phyloP scores from a whole-genome alignment of 306 rosid species.

The Cucumis cinereus region DNA sequence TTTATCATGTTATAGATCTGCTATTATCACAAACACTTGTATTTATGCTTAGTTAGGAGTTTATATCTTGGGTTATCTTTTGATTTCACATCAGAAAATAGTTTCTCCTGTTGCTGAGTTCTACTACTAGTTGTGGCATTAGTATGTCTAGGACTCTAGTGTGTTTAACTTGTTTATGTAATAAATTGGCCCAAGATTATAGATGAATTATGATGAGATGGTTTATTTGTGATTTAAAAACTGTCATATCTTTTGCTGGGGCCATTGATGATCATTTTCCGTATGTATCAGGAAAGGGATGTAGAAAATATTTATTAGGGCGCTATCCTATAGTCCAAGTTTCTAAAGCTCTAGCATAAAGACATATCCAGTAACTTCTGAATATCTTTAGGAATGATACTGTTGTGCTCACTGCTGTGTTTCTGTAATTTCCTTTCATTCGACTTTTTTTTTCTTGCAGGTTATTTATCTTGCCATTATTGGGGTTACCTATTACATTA shows the following conservation, averaged over 20 bases:
- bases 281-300: background rate
- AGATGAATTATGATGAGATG: background rate
- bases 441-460: conserved; percentile 24
- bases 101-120: background rate
- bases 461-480: conserved; percentile 52
- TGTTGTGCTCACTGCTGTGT: background rate
- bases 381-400: background rate
- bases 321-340: background rate
- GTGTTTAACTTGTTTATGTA: background rate
- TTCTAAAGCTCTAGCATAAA: background rate
- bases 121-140: background rate
- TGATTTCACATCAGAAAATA: background rate
- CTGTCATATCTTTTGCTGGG: background rate
- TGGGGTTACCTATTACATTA: conserved; percentile 44
- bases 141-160: background rate
- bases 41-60: background rate
- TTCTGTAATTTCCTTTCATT: background rate
- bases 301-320: background rate
- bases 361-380: background rate
- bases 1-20: too few species aligned
- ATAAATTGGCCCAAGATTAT: background rate
- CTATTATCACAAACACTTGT: too few species aligned
- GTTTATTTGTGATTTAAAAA: background rate
- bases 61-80: background rate
- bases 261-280: background rate